These are phyloP conservation scores for Tolypocladium endophyticum DNA, from an alignment of 2,329 filamentous ascomycete genomes.

Conservation along the genomic window DNA sequence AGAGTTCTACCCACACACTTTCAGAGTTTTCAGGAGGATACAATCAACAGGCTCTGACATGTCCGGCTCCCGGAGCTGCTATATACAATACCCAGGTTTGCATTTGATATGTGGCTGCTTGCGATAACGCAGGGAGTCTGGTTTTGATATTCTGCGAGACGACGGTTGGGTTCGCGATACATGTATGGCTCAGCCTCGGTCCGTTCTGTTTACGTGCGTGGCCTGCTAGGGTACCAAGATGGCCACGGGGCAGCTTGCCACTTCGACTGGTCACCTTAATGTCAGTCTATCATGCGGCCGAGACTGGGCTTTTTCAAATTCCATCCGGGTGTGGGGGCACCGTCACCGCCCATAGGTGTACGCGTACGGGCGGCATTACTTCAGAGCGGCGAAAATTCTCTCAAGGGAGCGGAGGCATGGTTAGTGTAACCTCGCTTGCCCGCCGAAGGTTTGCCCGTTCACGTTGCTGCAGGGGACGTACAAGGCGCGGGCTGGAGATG, in stretches of 20 bases:
- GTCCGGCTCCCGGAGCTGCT: not conserved
- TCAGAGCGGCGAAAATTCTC: not conserved
- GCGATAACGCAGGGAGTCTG: not conserved
- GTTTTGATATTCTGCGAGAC: not conserved
- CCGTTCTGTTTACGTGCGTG: not conserved
- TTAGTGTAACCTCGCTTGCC: not conserved
- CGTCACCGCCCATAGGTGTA: not conserved
- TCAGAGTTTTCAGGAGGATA: not conserved
- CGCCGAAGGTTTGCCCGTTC: not conserved
- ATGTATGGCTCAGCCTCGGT: not conserved
- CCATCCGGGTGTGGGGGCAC: not conserved
- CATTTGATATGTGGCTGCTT: not conserved
- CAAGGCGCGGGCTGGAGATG: not conserved
- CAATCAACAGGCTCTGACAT: not conserved
- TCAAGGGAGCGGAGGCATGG: not conserved
- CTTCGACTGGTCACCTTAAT: not conserved
- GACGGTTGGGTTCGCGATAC: not conserved
- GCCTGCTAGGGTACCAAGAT: not conserved
- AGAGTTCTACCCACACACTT: not conserved
- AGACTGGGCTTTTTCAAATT: not conserved
- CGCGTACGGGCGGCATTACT: not conserved
- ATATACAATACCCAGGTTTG: not conserved
- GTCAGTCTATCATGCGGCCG: not conserved
- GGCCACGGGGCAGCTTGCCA: not conserved
- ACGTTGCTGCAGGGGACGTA: not conserved